Base-by-base conservation (phyloP, 495 filamentous ascomycete genomes). In the Penicillium goetzii region DNA sequence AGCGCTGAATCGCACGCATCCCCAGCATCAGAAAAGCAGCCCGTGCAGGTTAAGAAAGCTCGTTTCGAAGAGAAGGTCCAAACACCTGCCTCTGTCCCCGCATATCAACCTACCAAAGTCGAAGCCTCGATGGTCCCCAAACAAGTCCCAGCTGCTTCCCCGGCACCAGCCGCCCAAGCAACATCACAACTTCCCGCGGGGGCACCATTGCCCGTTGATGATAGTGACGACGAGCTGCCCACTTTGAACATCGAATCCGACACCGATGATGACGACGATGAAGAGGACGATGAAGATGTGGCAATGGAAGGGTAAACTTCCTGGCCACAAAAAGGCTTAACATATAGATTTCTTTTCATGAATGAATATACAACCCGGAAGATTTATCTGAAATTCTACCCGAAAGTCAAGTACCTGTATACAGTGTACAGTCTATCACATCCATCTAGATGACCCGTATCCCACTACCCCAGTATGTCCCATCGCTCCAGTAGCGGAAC, bases 391-490 rank as follows among this genome's bases (percentile, higher is more conserved):
- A 43, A 57, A 14, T 7, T 30, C 21, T 40, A 25, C n/a, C 26
- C 21, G 21, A 43, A 57, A 17, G n/a, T 60, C 19, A 8, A 53
- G 23, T 60, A 43, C 41, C 58, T 47, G 47, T 21, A 56, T 30
- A 45, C 56, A 67, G 30, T 36, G 19, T 21, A 59, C 19, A 34
- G 9, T 59, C 15, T 33, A 28, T 53, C 50, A 32, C 8, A 3
- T 62, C 43, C 8, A 3, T 62, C 43, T 60, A 67, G 36, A 72
- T 38, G 23, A 77, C 62, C 3, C 74, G 69, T 26, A 88, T 55
- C 4, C 90, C 89, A 55, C 77, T 86, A 60, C 87, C 81, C 90
- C 89, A 92, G 82, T 86, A 92, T 32, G 76, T 74, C 32, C 74
- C 72, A 33, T 84, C 86, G 32, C 66, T 72, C 77, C 80, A 80